Percentiles rank a stretch among this genome's conserved stretches.
Conservation (phyloP, 257 asterid genomes). For the Cinchona pubescens region DNA sequence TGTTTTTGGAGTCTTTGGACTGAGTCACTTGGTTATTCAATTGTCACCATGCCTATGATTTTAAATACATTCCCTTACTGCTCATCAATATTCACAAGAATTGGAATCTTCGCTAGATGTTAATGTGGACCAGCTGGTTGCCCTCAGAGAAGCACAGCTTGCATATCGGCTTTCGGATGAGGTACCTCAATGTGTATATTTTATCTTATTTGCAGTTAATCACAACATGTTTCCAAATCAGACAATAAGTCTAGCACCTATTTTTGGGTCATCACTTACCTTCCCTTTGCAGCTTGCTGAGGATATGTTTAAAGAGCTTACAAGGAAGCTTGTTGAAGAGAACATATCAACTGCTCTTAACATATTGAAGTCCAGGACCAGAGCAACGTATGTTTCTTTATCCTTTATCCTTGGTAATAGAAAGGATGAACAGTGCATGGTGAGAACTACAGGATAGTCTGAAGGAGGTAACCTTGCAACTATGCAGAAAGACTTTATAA, state of each 20-base stretch:
- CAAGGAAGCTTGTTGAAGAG: constrained; percentile 80
- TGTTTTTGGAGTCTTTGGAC: neutral
- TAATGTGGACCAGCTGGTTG: constrained; percentile 60
- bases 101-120: constrained; percentile 54
- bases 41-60: neutral
- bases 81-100: constrained; percentile 21
- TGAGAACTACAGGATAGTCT: neutral
- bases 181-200: constrained; percentile 29
- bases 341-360: constrained; percentile 64
- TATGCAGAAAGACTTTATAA: neutral
- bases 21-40: neutral
- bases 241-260: neutral
- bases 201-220: neutral
- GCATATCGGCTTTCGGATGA: constrained; percentile 78
- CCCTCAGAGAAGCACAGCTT: constrained; percentile 87
- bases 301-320: constrained; percentile 85
- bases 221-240: neutral
- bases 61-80: neutral
- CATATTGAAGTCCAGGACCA: constrained; percentile 72
- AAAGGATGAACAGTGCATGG: neutral
- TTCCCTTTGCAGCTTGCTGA: constrained; percentile 67
- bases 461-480: neutral
- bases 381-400: constrained; percentile 45
- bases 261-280: neutral
- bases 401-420: neutral